Evolutionary conservation across 2,329 filamentous ascomycete species (phyloP).

Genomic region (Hypoxylon sp.): DNA sequence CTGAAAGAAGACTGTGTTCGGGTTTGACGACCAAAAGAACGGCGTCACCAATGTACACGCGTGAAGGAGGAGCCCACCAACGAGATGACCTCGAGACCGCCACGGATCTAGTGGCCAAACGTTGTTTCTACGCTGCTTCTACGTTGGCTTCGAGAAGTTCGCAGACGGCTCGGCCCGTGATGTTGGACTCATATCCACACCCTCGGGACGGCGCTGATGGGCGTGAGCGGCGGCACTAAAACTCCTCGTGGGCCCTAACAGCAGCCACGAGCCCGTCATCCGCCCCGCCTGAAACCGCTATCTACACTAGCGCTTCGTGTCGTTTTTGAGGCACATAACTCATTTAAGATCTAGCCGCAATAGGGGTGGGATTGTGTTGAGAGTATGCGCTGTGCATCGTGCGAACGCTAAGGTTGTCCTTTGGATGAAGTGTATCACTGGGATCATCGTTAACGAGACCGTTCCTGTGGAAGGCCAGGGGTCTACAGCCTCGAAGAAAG

Average conservation of each 20-base stretch:
- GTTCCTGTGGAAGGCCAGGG: not conserved
- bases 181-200: not conserved
- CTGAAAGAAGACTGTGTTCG: not conserved
- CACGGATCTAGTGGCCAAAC: not conserved
- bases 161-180: not conserved
- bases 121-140: not conserved
- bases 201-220: not conserved
- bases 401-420: not conserved
- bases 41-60: not conserved
- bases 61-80: not conserved
- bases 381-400: not conserved
- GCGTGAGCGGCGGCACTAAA: not conserved
- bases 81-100: not conserved
- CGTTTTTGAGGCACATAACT: not conserved
- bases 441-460: not conserved
- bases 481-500: not conserved
- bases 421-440: not conserved
- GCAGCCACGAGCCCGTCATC: not conserved
- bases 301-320: not conserved
- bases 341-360: not conserved
- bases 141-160: too few relatives aligned
- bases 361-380: too few relatives aligned
- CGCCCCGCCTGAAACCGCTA: not conserved
- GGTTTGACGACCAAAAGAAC: not conserved
- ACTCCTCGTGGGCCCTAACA: not conserved